phyloP scores from a whole-genome alignment of 2,329 filamentous ascomycete genomes.

The Parasarocladium wereldwijsianum region DNA sequence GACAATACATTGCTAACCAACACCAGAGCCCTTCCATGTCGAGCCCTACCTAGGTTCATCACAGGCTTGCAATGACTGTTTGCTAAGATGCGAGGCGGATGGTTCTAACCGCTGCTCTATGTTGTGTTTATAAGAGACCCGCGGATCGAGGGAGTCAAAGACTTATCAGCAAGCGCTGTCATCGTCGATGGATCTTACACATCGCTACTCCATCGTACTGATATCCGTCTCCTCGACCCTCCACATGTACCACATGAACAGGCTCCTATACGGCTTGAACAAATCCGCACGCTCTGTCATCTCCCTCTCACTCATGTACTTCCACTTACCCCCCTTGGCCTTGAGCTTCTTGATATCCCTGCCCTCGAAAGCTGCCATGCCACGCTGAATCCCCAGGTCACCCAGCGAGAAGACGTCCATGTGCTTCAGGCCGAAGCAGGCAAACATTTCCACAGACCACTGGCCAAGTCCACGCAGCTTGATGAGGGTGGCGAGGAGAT shows the following conservation, averaged over 20 bases:
- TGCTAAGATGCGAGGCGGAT: too few relatives aligned
- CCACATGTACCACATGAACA: conserved; percentile 99
- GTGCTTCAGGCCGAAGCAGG: conserved; percentile 84
- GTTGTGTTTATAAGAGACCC: too few relatives aligned
- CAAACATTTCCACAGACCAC: conserved; percentile 98
- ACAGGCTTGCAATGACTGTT: too few relatives aligned
- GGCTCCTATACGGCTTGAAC: conserved; percentile 75
- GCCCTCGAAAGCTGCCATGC: conserved; percentile 79
- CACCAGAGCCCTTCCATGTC: too few relatives aligned
- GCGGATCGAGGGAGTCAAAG: neutral
- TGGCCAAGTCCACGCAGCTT: conserved; percentile 75
- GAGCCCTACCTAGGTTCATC: too few relatives aligned
- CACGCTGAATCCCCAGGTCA: conserved; percentile 85
- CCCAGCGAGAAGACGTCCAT: conserved; percentile 89
- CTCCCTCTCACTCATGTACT: conserved; percentile 90
- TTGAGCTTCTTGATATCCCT: conserved; percentile 76
- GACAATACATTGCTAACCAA: too few relatives aligned
- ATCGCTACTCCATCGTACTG: conserved; percentile 34
- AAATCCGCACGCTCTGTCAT: conserved; percentile 71
- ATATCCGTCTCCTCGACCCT: conserved; percentile 67
- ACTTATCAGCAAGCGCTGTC: neutral
- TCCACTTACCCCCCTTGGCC: conserved; percentile 68
- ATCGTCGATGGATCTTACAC: neutral
- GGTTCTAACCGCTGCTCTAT: too few relatives aligned
- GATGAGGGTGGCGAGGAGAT: conserved; percentile 67